A percentile compares a stretch with the other conserved stretches of the same genome.
Conservation (phyloP, 164 flowering plant species). For the Pachysandra terminalis region DNA sequence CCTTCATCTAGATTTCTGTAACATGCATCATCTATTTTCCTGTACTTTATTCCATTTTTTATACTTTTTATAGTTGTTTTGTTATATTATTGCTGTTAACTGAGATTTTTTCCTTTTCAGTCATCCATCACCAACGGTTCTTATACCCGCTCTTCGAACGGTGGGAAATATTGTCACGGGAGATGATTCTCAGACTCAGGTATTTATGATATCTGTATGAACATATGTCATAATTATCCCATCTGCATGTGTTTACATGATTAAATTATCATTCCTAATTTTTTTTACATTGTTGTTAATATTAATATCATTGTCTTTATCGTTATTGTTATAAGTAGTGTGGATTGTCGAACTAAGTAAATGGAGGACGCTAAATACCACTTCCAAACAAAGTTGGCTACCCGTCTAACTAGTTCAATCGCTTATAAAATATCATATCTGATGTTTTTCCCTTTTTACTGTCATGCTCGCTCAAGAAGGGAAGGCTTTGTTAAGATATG, state of each 20-base stretch:
- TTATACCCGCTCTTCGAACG: slow-evolving; percentile 64
- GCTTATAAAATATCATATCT: too few species aligned
- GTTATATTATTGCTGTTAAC: too few species aligned
- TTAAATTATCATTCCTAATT: not conserved
- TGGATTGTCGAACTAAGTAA: not conserved
- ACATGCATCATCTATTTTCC: too few species aligned
- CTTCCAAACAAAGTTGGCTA: not conserved
- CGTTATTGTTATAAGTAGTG: not conserved
- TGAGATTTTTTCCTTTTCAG: slow-evolving; percentile 22
- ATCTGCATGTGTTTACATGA: not conserved
- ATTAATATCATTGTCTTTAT: too few species aligned
- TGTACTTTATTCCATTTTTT: too few species aligned
- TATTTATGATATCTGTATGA: slow-evolving; percentile 13
- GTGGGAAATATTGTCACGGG: slow-evolving; percentile 75
- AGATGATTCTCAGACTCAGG: slow-evolving; percentile 72
- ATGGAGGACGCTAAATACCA: not conserved
- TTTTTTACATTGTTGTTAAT: too few species aligned
- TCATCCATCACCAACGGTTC: slow-evolving; percentile 56
- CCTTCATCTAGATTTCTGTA: too few species aligned
- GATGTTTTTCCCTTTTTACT: too few species aligned
- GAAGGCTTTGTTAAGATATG: too few species aligned
- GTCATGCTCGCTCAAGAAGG: too few species aligned
- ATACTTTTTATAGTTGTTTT: not conserved
- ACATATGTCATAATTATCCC: not conserved
- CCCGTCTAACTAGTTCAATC: too few species aligned